Conservation (phyloP, 2,329 filamentous ascomycete genomes). For the Chaetothyriales sp. region DNA sequence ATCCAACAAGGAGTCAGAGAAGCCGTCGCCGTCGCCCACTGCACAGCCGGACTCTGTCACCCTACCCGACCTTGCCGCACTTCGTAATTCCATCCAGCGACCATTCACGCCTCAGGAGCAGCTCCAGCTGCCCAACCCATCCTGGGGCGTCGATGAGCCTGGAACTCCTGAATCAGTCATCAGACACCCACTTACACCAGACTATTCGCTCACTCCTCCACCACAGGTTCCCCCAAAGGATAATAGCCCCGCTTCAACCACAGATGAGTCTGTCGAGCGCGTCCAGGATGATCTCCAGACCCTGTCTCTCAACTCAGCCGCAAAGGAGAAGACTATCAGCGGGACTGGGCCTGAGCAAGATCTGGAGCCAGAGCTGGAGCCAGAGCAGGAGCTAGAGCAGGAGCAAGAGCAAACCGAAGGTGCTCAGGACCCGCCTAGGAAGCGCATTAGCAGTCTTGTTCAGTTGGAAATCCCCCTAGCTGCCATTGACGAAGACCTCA, state of each 20-base stretch:
- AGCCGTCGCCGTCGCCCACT: not conserved
- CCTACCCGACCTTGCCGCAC: conserved; percentile 25
- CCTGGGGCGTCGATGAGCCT: conserved; percentile 33
- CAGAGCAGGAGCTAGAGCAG: not conserved
- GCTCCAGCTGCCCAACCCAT: conserved; percentile 10
- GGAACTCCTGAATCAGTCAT: conserved; percentile 84
- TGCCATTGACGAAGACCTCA: conserved; percentile 50
- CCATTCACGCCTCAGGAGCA: conserved; percentile 20
- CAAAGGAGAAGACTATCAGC: not conserved
- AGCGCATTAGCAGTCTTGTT: conserved; percentile 58
- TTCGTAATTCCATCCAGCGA: conserved; percentile 28
- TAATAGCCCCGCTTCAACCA: conserved; percentile 7
- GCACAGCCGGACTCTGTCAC: conserved; percentile 9
- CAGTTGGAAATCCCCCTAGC: conserved; percentile 72
- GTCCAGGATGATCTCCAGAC: conserved; percentile 2
- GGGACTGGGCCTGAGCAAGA: no score
- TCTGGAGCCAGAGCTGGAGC: not conserved
- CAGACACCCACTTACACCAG: conserved; percentile 49
- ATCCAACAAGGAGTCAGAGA: conserved; percentile 15
- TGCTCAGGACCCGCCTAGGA: not conserved
- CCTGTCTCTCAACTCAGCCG: not conserved
- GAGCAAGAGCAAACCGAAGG: not conserved
- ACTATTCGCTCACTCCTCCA: conserved; percentile 1
- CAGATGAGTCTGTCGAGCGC: conserved; percentile 3
- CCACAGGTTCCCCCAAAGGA: conserved; percentile 9